A percentile compares a stretch with the other conserved stretches of the same genome.
These are phyloP conservation scores for Trichoderma asperellum DNA, from an alignment of 2,329 filamentous ascomycete genomes.

Conservation along the genomic window DNA sequence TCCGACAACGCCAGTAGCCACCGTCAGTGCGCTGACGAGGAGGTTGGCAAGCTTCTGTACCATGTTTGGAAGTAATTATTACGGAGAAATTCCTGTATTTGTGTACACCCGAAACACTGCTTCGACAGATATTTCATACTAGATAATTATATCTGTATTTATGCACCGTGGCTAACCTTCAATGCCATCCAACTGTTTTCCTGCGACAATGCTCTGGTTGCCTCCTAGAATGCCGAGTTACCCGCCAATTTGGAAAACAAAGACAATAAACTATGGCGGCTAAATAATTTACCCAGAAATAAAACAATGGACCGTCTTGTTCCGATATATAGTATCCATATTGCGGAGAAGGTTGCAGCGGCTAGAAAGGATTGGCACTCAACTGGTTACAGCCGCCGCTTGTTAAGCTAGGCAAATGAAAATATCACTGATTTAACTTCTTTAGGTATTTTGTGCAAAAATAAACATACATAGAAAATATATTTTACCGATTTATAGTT, in stretches of 20 bases:
- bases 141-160: conserved; percentile 24
- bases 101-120: not conserved
- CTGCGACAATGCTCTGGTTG: not conserved
- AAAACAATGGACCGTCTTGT: conserved; percentile 21
- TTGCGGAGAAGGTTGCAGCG: conserved; percentile 23
- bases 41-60: conserved; percentile 10
- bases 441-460: too few relatives aligned
- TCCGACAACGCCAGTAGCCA: conserved; percentile 19
- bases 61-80: conserved; percentile 11
- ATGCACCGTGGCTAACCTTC: conserved; percentile 10
- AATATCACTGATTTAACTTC: not conserved
- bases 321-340: conserved; percentile 12
- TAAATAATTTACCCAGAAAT: conserved; percentile 18
- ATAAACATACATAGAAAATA: too few relatives aligned
- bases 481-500: too few relatives aligned
- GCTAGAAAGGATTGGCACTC: conserved; percentile 10
- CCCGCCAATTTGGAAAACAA: not conserved
- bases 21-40: conserved; percentile 14
- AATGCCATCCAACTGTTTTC: not conserved
- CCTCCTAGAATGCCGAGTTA: not conserved
- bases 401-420: not conserved
- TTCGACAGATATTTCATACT: conserved; percentile 1
- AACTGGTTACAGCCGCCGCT: conserved; percentile 4
- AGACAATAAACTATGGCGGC: conserved; percentile 12
- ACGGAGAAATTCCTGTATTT: not conserved